A percentile compares a stretch with the other conserved stretches of the same genome.
Evolutionary conservation across 108 stramenopile species (phyloP).

Genomic region (Phaeodactylum tricornutum): DNA sequence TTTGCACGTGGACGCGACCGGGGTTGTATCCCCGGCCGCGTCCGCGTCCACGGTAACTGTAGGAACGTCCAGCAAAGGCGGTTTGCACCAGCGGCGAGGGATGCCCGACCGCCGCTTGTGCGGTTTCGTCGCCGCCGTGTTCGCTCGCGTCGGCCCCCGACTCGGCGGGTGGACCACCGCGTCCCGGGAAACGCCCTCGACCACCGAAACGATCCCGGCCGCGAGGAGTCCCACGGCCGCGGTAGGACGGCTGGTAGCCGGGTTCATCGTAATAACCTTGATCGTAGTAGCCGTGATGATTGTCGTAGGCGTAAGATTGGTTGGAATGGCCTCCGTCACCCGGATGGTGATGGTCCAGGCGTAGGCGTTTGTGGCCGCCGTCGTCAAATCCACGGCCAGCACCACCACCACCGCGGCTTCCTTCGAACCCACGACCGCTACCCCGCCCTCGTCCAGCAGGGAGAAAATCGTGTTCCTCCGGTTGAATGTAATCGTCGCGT

Average conservation of each 20-base stretch:
- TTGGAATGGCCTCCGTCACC: background rate
- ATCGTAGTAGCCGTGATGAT: too few species aligned
- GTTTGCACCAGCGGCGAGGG: constrained; percentile 44
- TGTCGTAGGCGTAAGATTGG: too few species aligned
- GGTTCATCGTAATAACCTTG: too few species aligned
- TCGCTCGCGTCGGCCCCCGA: too few species aligned
- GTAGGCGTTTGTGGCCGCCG: background rate
- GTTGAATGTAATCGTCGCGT: constrained; percentile 1
- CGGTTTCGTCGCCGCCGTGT: too few species aligned
- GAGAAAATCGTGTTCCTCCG: too few species aligned
- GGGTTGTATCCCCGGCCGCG: constrained; percentile 28
- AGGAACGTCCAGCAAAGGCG: constrained; percentile 25
- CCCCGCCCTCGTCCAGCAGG: constrained; percentile 14
- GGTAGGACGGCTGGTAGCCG: too few species aligned
- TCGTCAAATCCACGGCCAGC: constrained; percentile 14
- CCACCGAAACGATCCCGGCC: too few species aligned
- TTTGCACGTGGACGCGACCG: constrained; percentile 31
- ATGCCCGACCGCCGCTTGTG: too few species aligned
- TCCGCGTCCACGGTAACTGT: constrained; percentile 24
- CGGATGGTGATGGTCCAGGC: background rate
- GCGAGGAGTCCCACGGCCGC: too few species aligned
- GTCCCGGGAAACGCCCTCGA: too few species aligned
- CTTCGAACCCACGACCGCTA: constrained; percentile 7
- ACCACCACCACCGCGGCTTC: constrained; percentile 17
- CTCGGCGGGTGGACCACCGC: too few species aligned